Evolutionary conservation across 306 rosid species (phyloP), one percentile per base, ranked within the genome.

Genomic region (Pyrus communis): DNA sequence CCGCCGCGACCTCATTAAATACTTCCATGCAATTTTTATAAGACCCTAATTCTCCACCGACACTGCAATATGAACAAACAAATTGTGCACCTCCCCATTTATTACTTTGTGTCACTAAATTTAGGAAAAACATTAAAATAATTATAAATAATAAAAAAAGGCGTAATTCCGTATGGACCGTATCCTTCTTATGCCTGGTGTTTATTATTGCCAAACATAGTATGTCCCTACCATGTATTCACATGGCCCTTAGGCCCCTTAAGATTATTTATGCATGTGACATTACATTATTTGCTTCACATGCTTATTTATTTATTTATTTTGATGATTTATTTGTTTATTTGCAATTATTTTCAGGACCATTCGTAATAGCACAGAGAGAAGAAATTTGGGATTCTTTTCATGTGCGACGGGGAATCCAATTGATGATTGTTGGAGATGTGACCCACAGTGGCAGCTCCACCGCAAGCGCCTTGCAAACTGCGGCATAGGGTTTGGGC

Each of bases 371-470:
- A 71, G 86, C 73, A 91, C 93, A 2, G 88, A 77, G 35, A 82
- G 98, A 55, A 88, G 99, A 84, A 89, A 84, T 7, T 83, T 95
- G 85, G 91, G 88, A 21, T 95, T 63, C 69, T 92, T 95, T 87
- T 82, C 98, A n/a, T 95, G 98, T 11, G 92, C 84, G 51, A 89
- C 90, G 3, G 99, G 99, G 14, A 95, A 95, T 33, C 97, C 99
- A 23, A 88, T 95, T 9, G 99, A 95, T 69, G 99, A 95, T 74
- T 95, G 99, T 74, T 95, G 99, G 99, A 94, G 98, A 8, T 95
- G 99, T 71, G 99, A 95, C 86, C 71, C 65, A 10, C 84, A 79
- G 1, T 95, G 99, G 99, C 81, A 89, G 69, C 71, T 71, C 22
- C 86, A 82, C 69, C 91, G 98, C 28, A 95, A 92, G 80, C 83